phyloP scores from a whole-genome alignment of 805 yeast genomes.

The Priceomyces medius region DNA sequence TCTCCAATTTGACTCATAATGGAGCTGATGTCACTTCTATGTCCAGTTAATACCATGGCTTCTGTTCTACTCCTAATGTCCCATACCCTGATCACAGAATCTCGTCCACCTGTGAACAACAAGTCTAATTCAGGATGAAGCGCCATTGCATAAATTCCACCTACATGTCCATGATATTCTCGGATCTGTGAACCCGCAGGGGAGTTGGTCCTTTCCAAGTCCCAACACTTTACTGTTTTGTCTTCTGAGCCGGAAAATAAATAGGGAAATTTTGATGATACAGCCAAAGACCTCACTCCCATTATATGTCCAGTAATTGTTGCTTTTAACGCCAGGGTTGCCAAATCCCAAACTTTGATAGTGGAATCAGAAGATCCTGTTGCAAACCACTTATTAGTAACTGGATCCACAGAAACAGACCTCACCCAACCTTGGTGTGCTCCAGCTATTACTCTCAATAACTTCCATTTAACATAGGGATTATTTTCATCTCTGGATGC shows the following conservation, averaged over 20 bases:
- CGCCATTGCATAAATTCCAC: constrained; percentile 82
- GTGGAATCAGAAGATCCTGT: constrained; percentile 89
- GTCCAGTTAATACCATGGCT: constrained; percentile 79
- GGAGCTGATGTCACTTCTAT: constrained; percentile 68
- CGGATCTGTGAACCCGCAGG: constrained; percentile 53
- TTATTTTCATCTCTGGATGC: not conserved
- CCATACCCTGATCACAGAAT: constrained; percentile 86
- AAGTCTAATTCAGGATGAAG: constrained; percentile 86
- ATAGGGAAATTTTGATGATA: constrained; percentile 79
- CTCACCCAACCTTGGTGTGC: constrained; percentile 96
- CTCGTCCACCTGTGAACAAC: constrained; percentile 85
- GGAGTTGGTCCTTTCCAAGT: constrained; percentile 78
- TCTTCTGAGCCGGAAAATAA: constrained; percentile 92
- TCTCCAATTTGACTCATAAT: constrained; percentile 68
- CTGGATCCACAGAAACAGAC: constrained; percentile 75
- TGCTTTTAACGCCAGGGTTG: constrained; percentile 62
- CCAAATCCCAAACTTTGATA: constrained; percentile 89
- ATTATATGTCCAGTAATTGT: constrained; percentile 88
- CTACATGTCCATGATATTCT: constrained; percentile 91
- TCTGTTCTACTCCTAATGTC: constrained; percentile 80
- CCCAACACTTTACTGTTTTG: constrained; percentile 93
- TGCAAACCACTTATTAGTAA: constrained; percentile 82
- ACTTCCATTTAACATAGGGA: constrained; percentile 49
- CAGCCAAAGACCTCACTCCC: constrained; percentile 76
- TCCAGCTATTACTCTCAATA: constrained; percentile 64